Percentiles rank a stretch among this genome's conserved stretches.
These are phyloP conservation scores for Colletotrichum lini DNA, from an alignment of 2,329 filamentous ascomycete genomes.

Conservation along the genomic window DNA sequence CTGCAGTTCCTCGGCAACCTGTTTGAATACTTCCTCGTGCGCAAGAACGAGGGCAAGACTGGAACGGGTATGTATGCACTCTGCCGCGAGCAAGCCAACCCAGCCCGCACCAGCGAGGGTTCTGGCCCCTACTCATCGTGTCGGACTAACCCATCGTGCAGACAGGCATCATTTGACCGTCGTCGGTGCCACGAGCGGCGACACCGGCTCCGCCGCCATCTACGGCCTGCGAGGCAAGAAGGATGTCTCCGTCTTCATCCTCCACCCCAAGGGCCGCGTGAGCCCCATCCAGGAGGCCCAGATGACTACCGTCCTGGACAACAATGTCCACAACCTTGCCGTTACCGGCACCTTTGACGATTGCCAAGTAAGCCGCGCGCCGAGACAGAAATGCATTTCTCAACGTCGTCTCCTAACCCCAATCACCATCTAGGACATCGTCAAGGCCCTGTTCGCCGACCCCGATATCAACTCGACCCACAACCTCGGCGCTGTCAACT, in stretches of 20 bases:
- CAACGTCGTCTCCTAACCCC: conserved; percentile 7
- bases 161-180: conserved; percentile 87
- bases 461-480: conserved; percentile 84
- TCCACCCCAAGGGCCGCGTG: conserved; percentile 92
- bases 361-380: conserved; percentile 76
- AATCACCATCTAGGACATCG: conserved; percentile 76
- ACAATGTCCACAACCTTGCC: conserved; percentile 92
- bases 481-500: conserved; percentile 94
- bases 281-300: conserved; percentile 95
- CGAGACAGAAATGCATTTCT: background rate
- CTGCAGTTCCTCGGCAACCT: conserved; percentile 97
- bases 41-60: conserved; percentile 79
- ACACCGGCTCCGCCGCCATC: conserved; percentile 95
- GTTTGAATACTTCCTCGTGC: conserved; percentile 88
- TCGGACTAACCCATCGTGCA: conserved; percentile 50
- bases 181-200: conserved; percentile 88
- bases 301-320: conserved; percentile 94
- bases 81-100: conserved; percentile 1
- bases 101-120: background rate
- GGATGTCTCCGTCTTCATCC: conserved; percentile 95
- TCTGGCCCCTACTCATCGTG: background rate
- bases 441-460: conserved; percentile 94
- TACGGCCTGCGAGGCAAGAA: conserved; percentile 96
- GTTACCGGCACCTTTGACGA: conserved; percentile 96
- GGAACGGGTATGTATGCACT: conserved; percentile 64